Evolutionary conservation across 208 protist species (phyloP).

Genomic region (Strigomonas culicis): DNA sequence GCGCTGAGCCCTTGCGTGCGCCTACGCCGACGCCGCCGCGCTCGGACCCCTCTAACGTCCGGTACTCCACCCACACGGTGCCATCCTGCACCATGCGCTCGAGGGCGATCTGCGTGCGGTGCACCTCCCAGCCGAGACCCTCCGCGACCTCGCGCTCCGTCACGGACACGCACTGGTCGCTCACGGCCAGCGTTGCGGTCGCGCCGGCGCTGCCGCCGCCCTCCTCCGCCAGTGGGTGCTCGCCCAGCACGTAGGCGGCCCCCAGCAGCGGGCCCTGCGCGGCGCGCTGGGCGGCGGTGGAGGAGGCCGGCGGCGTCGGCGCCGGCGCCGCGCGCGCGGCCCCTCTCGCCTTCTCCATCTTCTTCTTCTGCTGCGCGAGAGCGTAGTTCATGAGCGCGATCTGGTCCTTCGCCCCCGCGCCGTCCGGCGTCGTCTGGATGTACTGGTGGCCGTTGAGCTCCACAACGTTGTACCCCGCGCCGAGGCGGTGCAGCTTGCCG

Average conservation of each 20-base stretch:
- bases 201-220: constrained; percentile 3
- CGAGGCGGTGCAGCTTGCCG: constrained; percentile 65
- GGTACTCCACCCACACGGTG: constrained; percentile 73
- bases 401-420: constrained; percentile 48
- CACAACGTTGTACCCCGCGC: constrained; percentile 77
- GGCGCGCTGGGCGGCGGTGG: neutral
- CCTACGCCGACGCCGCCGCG: neutral
- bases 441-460: constrained; percentile 58
- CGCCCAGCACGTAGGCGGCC: constrained; percentile 44
- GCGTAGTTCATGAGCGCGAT: constrained; percentile 61
- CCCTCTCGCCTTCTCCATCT: constrained; percentile 26
- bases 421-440: constrained; percentile 83
- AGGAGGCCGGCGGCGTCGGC: neutral
- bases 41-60: neutral
- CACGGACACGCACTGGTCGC: constrained; percentile 47
- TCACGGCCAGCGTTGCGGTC: constrained; percentile 25
- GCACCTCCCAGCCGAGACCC: constrained; percentile 52
- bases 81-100: constrained; percentile 73
- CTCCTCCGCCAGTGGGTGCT: constrained; percentile 29
- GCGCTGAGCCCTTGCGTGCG: neutral
- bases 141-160: constrained; percentile 37
- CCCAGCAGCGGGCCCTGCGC: constrained; percentile 20
- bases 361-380: constrained; percentile 36
- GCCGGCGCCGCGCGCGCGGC: neutral
- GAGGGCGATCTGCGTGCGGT: constrained; percentile 57